These are phyloP conservation scores for Aspergillus incahuasiensis DNA, from an alignment of 495 filamentous ascomycete genomes.

Conservation along the genomic window DNA sequence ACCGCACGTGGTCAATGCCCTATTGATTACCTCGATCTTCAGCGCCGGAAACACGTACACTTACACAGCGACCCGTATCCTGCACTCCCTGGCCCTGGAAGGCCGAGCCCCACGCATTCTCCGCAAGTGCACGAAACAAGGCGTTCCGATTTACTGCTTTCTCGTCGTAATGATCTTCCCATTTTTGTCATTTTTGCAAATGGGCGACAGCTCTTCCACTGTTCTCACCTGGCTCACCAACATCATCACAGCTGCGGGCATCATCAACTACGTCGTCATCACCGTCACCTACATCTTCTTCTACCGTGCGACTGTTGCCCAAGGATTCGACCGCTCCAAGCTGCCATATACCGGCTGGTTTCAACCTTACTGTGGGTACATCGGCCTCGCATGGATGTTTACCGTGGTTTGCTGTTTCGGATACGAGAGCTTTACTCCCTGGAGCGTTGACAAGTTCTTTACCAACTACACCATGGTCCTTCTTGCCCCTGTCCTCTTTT, in stretches of 20 bases:
- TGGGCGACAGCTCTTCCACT: conserved; percentile 22
- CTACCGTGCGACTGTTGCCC: conserved; percentile 50
- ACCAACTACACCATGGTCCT: conserved; percentile 54
- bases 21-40: conserved; percentile 60
- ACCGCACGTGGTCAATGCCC: conserved; percentile 69
- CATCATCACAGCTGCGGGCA: conserved; percentile 35
- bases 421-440: conserved; percentile 50
- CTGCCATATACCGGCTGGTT: conserved; percentile 54
- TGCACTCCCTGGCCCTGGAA: conserved; percentile 54
- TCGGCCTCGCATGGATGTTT: conserved; percentile 41
- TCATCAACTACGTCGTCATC: conserved; percentile 54
- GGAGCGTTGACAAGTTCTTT: conserved; percentile 49
- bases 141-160: conserved; percentile 43
- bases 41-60: conserved; percentile 72
- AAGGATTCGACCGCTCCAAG: conserved; percentile 48
- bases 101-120: conserved; percentile 53
- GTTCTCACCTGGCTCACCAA: conserved; percentile 33
- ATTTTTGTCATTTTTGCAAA: conserved; percentile 40
- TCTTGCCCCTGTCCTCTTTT: conserved; percentile 42
- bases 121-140: conserved; percentile 32
- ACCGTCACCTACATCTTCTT: conserved; percentile 53
- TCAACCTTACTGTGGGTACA: conserved; percentile 53
- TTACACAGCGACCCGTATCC: conserved; percentile 62
- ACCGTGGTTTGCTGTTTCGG: conserved; percentile 46
- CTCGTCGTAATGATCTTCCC: conserved; percentile 39